Evolutionary conservation across 768 basidiomycete species (phyloP), one percentile per base, ranked within the genome.

Genomic region (Steccherinum ochraceum): DNA sequence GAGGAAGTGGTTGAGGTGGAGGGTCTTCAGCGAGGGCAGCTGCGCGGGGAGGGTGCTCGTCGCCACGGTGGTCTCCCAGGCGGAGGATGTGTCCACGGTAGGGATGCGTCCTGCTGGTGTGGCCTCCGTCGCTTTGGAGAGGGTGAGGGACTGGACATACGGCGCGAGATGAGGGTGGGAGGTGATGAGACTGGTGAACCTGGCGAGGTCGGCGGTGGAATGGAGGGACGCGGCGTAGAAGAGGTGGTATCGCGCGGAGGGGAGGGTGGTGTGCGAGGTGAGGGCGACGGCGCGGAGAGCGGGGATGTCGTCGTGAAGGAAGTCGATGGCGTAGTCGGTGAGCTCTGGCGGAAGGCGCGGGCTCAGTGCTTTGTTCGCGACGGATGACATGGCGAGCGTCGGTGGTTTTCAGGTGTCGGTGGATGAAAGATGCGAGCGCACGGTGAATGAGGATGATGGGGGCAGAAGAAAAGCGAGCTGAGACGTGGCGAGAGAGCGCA

Each of bases 251-350:
- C 52, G 57, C 40, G 40, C 46, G 25, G 57, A 46, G 3, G 24
- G 26, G 40, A 53, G 47, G 55, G 51, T 53, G 5, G 50, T 30
- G 5, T n/a, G 11, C 27, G 30, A 49, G 5, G 48, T 50, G 4
- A 53, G 47, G 16, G 52, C 41, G 52, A 52, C 48, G 30, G 27
- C 26, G 24, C 41, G 26, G 25, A 58, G 50, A 4, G 57, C 18
- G 4, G 18, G 25, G 18, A 41, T 40, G 43, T 58, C 55, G 46
- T 58, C 48, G 55, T 56, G 52, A 19, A 58, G 50, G 35, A 46
- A 53, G 45, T 56, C 57, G 46, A 58, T 45, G 49, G 56, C 56
- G 47, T 24, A 25, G 45, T 58, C 57, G 16, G 49, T 52, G 49
- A 58, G 51, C 48, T 58, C 57, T 3, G 49, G 25, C 20, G 56